A percentile compares a stretch with the other conserved stretches of the same genome.
phyloP scores from a whole-genome alignment of 768 basidiomycete genomes.

The Lentinula sp. region DNA sequence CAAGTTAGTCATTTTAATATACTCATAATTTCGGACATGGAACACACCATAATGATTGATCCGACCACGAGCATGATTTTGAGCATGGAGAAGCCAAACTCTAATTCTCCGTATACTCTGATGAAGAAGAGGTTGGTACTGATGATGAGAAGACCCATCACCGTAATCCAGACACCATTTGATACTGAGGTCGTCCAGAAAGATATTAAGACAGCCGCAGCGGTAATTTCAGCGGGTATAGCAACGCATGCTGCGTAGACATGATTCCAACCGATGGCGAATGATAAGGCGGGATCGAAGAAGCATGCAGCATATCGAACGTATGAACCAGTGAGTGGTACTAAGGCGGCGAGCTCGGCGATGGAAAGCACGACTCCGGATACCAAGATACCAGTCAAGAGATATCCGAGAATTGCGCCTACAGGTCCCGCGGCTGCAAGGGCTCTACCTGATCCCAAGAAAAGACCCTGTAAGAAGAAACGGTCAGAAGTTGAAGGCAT shows the following conservation, averaged over 20 bases:
- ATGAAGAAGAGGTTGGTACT: conserved; percentile 29
- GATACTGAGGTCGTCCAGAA: conserved; percentile 30
- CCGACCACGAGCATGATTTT: conserved; percentile 38
- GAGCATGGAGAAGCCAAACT: conserved; percentile 47
- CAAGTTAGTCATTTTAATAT: not conserved
- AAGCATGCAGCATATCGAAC: conserved; percentile 45
- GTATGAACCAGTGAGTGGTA: conserved; percentile 40
- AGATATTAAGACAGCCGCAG: conserved; percentile 42
- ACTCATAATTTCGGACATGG: not conserved
- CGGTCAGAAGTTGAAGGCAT: not conserved
- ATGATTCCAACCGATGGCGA: conserved; percentile 42
- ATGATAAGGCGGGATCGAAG: conserved; percentile 42
- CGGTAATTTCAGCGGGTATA: conserved; percentile 46
- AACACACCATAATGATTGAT: conserved; percentile 25
- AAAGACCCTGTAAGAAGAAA: conserved; percentile 29
- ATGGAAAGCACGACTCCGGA: conserved; percentile 27
- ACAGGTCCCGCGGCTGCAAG: conserved; percentile 49
- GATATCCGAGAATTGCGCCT: conserved; percentile 43
- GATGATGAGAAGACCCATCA: conserved; percentile 4
- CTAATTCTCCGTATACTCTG: conserved; percentile 47
- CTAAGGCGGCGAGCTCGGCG: conserved; percentile 27
- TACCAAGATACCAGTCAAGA: conserved; percentile 32
- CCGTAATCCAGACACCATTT: conserved; percentile 7
- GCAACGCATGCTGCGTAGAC: conserved; percentile 35
- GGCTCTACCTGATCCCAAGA: conserved; percentile 45